Percentiles rank a stretch among this genome's conserved stretches.
phyloP scores from a whole-genome alignment of 257 asterid species.

The Vinca minor region DNA sequence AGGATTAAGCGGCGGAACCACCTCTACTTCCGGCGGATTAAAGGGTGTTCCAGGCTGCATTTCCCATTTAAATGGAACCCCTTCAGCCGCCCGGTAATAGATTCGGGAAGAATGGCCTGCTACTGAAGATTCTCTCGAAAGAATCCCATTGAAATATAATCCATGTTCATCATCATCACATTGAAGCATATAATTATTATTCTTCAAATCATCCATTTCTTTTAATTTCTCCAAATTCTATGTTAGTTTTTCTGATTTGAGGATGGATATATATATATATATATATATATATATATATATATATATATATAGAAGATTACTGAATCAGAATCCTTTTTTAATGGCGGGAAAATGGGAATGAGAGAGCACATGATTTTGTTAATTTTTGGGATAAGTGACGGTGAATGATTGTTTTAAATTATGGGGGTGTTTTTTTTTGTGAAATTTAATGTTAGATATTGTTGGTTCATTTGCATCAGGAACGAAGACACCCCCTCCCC shows the following conservation, averaged over 20 bases:
- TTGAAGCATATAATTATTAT: too few relatives aligned
- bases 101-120: conserved; percentile 57
- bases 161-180: conserved; percentile 29
- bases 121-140: conserved; percentile 35
- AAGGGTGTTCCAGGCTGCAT: conserved; percentile 63
- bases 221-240: background rate
- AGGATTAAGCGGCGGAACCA: conserved; percentile 53
- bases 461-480: too few relatives aligned
- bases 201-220: conserved; percentile 23
- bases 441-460: too few relatives aligned
- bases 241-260: background rate
- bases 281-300: conserved; percentile 3
- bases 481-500: too few relatives aligned
- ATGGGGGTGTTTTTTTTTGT: conserved; percentile 9
- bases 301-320: conserved; percentile 16
- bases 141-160: conserved; percentile 30
- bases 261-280: conserved; percentile 1
- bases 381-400: background rate
- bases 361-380: conserved; percentile 45
- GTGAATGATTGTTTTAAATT: conserved; percentile 20
- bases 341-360: conserved; percentile 41
- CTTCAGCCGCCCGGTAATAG: conserved; percentile 41
- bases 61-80: conserved; percentile 77
- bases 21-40: conserved; percentile 35
- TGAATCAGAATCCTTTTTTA: conserved; percentile 20